Evolutionary conservation across 1,284 basidiomycete genomes (phyloP).

Genomic region (Heterobasidion parviporum): DNA sequence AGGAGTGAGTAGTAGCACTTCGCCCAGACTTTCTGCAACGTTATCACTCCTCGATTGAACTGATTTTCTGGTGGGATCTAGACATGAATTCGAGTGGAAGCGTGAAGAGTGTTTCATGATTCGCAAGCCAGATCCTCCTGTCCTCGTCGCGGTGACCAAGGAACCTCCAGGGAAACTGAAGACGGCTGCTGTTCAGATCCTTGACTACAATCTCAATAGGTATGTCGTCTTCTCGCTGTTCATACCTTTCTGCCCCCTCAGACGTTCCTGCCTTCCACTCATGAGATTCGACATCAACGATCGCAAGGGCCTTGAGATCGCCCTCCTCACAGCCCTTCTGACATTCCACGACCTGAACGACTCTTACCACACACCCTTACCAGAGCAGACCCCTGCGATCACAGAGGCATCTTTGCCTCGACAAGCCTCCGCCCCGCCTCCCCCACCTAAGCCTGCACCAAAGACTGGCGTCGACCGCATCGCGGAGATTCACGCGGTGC

Average conservation of each 20-base stretch:
- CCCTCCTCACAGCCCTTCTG: conserved; percentile 65
- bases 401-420: not conserved
- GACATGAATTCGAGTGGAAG: conserved; percentile 78
- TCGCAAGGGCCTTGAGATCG: conserved; percentile 75
- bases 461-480: conserved; percentile 59
- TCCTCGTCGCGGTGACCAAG: conserved; percentile 73
- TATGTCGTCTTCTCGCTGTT: conserved; percentile 18
- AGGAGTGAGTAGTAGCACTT: conserved; percentile 48
- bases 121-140: conserved; percentile 78
- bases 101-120: conserved; percentile 75
- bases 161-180: conserved; percentile 61
- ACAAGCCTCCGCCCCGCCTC: conserved; percentile 23
- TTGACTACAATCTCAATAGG: conserved; percentile 80
- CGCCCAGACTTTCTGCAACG: not conserved
- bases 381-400: not conserved
- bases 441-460: conserved; percentile 54
- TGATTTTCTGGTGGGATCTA: conserved; percentile 19
- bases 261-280: too few relatives aligned
- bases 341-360: conserved; percentile 72
- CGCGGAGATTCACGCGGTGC: conserved; percentile 54
- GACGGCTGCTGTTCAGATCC: conserved; percentile 65
- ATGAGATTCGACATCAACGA: conserved; percentile 74
- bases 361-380: conserved; percentile 32
- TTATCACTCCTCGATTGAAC: not conserved
- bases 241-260: not conserved